Base-by-base conservation (phyloP, 1,284 basidiomycete species). In the Stygiomarasmius scandens region DNA sequence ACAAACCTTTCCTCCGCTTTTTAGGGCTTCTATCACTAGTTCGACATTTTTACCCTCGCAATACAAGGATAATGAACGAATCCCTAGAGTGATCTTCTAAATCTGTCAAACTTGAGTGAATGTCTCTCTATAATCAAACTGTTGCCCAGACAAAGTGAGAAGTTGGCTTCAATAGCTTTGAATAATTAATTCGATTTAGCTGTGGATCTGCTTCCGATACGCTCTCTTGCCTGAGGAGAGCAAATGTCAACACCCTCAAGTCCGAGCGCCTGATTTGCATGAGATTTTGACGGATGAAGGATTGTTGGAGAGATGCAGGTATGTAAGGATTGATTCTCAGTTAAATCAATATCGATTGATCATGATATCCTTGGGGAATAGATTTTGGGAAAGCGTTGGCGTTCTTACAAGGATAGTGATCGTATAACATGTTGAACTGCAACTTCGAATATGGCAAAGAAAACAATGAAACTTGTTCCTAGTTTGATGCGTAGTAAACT, bases 21-120 rank as follows among this genome's bases (percentile, higher is more conserved):
- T 81, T 67, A 67, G 67, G 52, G 69, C 59, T 8, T 79, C 77
- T 1, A 78, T 80, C 3, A 73, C 76, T 1, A 79, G 77, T 52
- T 82, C 80, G 0, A 65, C 69, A 0, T 80, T 71, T 61, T 58
- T 81, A 1, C 77, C 79, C 0, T 71, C 79, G 0, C 78, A 82
- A 56, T 82, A 81, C 51, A 46, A 59, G 1, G 81, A 72, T 59
- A 71, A 79, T 55, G 73, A 77, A 51, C 61, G 49, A 9, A 72
- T 80, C 52, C 74, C 77, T n/a, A 1, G 74, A 81, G 29, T 5
- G 6, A 6, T 32, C 29, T 6, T 12, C 6, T 32, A 32, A 12
- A 32, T 32, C 12, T 5, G 29, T 6, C 29, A 6, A 6, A 27
- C 24, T n/a, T 27, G 14, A 8, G 3, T 34, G 29, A 6, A 25